Conservation (phyloP, 345 rosid species). For the Cardamine occulta region DNA sequence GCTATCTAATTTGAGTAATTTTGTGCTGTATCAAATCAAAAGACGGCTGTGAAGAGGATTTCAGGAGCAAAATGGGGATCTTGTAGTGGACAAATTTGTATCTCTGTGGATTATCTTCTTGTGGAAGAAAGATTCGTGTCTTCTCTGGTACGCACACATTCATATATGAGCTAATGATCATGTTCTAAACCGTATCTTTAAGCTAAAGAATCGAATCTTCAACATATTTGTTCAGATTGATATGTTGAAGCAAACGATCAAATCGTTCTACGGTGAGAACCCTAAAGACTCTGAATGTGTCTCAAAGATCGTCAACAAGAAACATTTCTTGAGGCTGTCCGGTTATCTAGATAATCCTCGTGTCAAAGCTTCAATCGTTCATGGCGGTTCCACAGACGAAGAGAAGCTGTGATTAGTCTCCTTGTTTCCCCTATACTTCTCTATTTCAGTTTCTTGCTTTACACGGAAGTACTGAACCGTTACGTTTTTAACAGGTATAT, state of each 20-base stretch:
- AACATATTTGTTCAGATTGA: constrained; percentile 53
- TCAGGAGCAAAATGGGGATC: constrained; percentile 77
- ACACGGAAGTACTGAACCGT: background rate
- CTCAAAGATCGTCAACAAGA: constrained; percentile 56
- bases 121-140: constrained; percentile 58
- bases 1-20: background rate
- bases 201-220: background rate
- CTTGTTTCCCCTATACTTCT: background rate
- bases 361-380: constrained; percentile 59
- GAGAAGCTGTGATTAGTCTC: constrained; percentile 47
- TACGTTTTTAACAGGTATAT: constrained; percentile 53
- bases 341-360: constrained; percentile 59
- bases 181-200: background rate
- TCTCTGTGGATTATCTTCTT: constrained; percentile 67
- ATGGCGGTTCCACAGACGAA: constrained; percentile 71
- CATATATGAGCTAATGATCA: background rate
- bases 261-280: constrained; percentile 60
- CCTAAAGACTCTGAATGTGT: constrained; percentile 55
- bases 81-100: constrained; percentile 78
- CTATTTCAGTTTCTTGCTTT: background rate
- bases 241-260: constrained; percentile 49
- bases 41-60: constrained; percentile 58
- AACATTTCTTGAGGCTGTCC: constrained; percentile 57
- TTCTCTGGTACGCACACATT: constrained; percentile 49
- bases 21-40: background rate